Base-by-base conservation (phyloP, 768 basidiomycete species). In the Pulveroboletus sp. region DNA sequence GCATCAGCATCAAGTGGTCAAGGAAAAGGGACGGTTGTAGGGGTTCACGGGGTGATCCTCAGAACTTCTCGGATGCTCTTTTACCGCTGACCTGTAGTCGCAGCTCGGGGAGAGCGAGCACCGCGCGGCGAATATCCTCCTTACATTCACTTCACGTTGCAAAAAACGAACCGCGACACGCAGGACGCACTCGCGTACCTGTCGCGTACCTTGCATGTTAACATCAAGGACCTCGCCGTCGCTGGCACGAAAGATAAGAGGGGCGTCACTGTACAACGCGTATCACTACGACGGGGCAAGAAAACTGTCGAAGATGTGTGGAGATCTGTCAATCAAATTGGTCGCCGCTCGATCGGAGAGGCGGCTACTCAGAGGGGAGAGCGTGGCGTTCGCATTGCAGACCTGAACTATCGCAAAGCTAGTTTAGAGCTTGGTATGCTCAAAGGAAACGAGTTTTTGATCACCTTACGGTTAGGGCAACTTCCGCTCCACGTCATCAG, bases 161-260 rank as follows among this genome's bases (percentile, higher is more conserved):
- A 95, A 64, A 99, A 99, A 71, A 90, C 93, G 19, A 99, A 99
- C 64, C 85, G 96, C 37, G 96, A 99, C 63, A 96, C 93, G 4
- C 93, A 96, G 63, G 96, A 98, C 62, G 92, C 91, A 2, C 80
- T 99, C 19, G 76, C 81, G 2, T 76, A 94, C 59, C 71, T 99
- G 27, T 76, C 89, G 16, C 83, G 93, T 13, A 75, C 78, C 26
- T 73, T 97, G n/a, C 84, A 86, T 53, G 82, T 85, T 50, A 81
- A 74, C 20, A 66, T 82, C 43, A 93, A 88, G 68, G 91, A 95
- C 61, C 74, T 99, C 8, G 82, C 85, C 20, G 87, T 93, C 22
- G 91, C 93, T 4, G 96, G 96, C 1, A 99, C 96, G 8, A 99
- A 99, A 64, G 96, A 99, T 71, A 99, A 98, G 65, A 87, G 96